A percentile compares a stretch with the other conserved stretches of the same genome.
Evolutionary conservation across 2,329 filamentous ascomycete genomes (phyloP).

Genomic region (Periconia digitata): DNA sequence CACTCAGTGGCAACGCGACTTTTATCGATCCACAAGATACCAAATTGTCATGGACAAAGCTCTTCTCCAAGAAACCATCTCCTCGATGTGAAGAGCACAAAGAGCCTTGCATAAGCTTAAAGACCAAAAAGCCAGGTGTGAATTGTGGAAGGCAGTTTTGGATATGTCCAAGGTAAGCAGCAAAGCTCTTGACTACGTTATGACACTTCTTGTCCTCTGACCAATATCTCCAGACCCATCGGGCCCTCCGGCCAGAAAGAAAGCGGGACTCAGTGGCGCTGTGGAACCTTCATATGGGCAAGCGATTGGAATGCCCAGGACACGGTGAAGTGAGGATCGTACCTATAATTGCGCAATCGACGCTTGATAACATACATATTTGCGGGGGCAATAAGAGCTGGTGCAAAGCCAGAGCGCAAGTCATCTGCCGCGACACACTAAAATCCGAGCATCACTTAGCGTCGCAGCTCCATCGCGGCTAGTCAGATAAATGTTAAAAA

Average conservation of each 20-base stretch:
- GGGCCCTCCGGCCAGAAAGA: constrained; percentile 86
- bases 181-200: neutral
- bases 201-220: constrained; percentile 7
- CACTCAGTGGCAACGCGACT: constrained; percentile 4
- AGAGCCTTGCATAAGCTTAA: constrained; percentile 80
- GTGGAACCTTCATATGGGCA: constrained; percentile 76
- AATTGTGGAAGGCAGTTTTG: constrained; percentile 72
- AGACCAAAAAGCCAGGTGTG: constrained; percentile 85
- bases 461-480: no score
- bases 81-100: constrained; percentile 82
- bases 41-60: constrained; percentile 83
- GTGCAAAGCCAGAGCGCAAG: neutral
- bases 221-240: constrained; percentile 59
- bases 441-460: no score
- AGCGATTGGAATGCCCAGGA: constrained; percentile 58
- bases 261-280: constrained; percentile 82
- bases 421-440: no score
- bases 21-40: constrained; percentile 36
- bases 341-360: neutral
- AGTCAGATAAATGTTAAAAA: no score
- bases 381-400: neutral
- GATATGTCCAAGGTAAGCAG: constrained; percentile 65
- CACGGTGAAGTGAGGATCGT: neutral
- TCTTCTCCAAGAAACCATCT: constrained; percentile 72
- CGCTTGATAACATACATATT: neutral